Evolutionary conservation across 306 rosid genomes (phyloP).

Genomic region (Phaseolus lunatus): DNA sequence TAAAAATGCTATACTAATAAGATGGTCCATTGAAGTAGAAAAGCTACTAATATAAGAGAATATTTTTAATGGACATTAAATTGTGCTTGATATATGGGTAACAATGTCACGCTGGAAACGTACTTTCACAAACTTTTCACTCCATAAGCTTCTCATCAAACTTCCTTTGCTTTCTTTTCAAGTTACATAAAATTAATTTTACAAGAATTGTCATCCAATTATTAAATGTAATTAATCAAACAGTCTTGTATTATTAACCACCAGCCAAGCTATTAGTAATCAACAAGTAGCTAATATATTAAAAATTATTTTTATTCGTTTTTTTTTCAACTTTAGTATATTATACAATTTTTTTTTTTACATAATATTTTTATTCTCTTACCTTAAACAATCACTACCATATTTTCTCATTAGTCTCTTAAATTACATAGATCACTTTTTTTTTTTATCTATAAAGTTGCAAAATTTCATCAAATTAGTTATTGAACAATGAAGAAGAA

Average conservation of each 20-base stretch:
- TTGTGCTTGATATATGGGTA: not conserved
- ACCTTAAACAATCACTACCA: not conserved
- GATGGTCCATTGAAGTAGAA: not conserved
- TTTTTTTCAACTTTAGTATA: no score
- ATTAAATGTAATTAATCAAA: not conserved
- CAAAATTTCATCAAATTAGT: no score
- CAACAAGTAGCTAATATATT: not conserved
- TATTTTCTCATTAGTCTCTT: no score
- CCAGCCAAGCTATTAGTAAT: not conserved
- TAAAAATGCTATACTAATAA: not conserved
- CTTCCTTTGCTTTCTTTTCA: not conserved
- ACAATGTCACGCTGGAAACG: not conserved
- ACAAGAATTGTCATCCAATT: not conserved
- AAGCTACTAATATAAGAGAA: not conserved
- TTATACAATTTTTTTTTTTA: not conserved
- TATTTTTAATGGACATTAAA: conserved; percentile 10
- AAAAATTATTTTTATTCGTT: not conserved
- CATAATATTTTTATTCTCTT: not conserved
- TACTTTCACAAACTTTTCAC: not conserved
- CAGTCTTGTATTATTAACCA: not conserved
- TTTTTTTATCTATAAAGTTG: not conserved
- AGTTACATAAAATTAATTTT: not conserved
- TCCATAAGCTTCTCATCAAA: not conserved
- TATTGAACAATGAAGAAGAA: not conserved
- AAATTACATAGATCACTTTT: not conserved